Base-by-base conservation (phyloP, 495 filamentous ascomycete species). In the Neurospora sp. region DNA sequence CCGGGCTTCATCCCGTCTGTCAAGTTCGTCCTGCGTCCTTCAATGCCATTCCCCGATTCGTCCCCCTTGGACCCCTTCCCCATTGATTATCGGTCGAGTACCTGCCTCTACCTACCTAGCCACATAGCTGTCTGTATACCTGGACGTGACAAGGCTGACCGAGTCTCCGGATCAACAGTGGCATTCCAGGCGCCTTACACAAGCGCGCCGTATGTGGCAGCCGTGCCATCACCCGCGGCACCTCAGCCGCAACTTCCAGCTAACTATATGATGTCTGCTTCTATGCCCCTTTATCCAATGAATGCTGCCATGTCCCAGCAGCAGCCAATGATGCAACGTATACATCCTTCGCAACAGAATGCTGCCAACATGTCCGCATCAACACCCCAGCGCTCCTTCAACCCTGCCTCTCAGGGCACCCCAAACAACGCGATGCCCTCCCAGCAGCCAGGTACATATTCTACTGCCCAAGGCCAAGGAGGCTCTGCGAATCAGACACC, bases 151-250 rank as follows among this genome's bases (percentile, higher is more conserved):
- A 44, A 74, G 70, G 70, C 77, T 74, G 72, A 77, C 77, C 31
- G 40, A 70, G 71, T 27, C 39, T 38, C 71, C 53, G 53, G 53
- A 65, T 48, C 69, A 22, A 48, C 78, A 87, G 86, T 87, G 82
- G 76, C 85, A 71, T 89, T 85, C 74, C 87, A 87, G 77, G 80
- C 83, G 37, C 83, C 86, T 39, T 89, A 86, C 75, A 81, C 86
- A 12, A 81, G 80, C 76, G 83, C 86, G 38, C 82, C 87, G 7
- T 88, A 87, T 74, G 83, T 81, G 44, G 77, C 82, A 40, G 81
- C 76, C 41, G 74, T 85, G 22, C 81, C 83, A 10, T 78, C 82
- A 12, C 82, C 84, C 11, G 80, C 82, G 70, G 79, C 80, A 71
- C 79, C 81, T 68, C 82, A 84, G 71, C 79, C 81, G 76, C 81